Evolutionary conservation across 352 stramenopile genomes (phyloP), one percentile per base, ranked within the genome.

Genomic region (Bremia lactucae): DNA sequence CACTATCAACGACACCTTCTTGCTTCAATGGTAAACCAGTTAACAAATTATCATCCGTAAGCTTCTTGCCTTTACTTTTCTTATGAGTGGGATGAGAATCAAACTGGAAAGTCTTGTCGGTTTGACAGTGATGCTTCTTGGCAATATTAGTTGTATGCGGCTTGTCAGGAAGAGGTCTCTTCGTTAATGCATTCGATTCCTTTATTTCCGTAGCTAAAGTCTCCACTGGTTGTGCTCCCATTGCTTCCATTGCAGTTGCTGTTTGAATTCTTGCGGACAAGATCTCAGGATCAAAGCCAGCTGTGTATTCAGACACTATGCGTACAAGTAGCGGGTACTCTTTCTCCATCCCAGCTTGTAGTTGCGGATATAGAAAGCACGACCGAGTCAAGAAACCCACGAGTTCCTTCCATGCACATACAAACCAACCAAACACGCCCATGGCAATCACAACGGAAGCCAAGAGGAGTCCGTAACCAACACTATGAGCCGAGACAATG

Each of bases 221-320:
- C 4, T 42, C 42, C 8, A 40, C 16, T 5, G 26, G 6, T 31
- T 61, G 55, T 24, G 46, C 35, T 16, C 36, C 39, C 31, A 63
- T 45, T 13, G 42, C 36, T n/a, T 52, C 31, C 19, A 55, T 62
- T 26, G 39, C 52, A 23, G 37, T 59, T n/a, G 41, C 40, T 11
- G 50, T 64, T 18, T 39, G 50, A 15, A 52, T 49, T 6, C 40
- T 51, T 36, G 41, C 61, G 0, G 71, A 82, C 34, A 90, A 62
- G 41, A 90, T 79, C 40, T 72, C 68, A 3, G 78, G 78, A 42
- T 90, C 77, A 41, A 90, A 85, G 1, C 69, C 73, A 8, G 77
- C 77, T 7, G 73, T 86, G 47, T 87, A 87, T 51, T 90, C 78
- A 13, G 74, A 87, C 21, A 90, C 67, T 10, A 90, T 90, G 22